phyloP scores from a whole-genome alignment of 305 asterid genomes.

The Galium porrigens region DNA sequence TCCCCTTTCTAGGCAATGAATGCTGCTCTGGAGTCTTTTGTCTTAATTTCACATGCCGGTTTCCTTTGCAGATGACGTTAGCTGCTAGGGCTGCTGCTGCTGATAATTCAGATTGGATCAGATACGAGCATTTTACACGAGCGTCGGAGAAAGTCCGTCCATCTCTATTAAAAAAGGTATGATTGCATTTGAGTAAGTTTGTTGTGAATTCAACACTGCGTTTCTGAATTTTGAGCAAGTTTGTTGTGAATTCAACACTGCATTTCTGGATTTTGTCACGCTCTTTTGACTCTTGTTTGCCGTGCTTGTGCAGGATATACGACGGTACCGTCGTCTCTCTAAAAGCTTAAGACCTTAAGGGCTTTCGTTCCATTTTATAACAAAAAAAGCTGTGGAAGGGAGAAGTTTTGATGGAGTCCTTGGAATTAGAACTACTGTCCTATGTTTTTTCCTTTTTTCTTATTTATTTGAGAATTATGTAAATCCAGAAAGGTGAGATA shows the following conservation, averaged over 20 bases:
- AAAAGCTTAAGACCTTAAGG: too few species aligned
- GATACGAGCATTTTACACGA: constrained; percentile 38
- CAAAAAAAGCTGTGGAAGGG: too few species aligned
- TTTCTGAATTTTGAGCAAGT: not conserved
- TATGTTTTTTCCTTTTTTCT: too few species aligned
- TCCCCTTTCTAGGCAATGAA: not conserved
- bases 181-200: not conserved
- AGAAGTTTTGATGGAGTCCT: too few species aligned
- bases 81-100: constrained; percentile 42
- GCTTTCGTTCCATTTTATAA: too few species aligned
- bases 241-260: not conserved
- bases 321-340: too few species aligned
- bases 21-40: not conserved
- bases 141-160: constrained; percentile 46
- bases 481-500: too few species aligned
- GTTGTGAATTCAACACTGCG: not conserved
- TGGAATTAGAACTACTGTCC: too few species aligned
- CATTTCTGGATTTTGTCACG: not conserved
- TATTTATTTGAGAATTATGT: too few species aligned
- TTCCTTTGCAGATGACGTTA: constrained; percentile 34
- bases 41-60: not conserved
- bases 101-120: constrained; percentile 23
- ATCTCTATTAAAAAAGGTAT: constrained; percentile 52
- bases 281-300: not conserved
- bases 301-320: constrained; percentile 37